Evolutionary conservation across 192 early-diverging fungal species (phyloP).

Genomic region (Entomortierella beljakovae): DNA sequence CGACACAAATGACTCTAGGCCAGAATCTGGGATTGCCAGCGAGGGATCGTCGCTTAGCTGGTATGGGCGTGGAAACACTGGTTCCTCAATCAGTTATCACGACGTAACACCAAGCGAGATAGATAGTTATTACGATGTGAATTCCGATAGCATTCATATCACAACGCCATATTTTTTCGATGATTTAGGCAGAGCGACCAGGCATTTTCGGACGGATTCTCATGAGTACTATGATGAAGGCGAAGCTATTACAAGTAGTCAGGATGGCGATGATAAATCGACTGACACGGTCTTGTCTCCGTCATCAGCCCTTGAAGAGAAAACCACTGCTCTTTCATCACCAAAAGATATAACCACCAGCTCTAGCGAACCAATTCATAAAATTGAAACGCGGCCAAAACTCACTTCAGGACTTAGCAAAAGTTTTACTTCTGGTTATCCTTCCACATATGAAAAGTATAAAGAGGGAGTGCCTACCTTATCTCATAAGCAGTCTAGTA

Average conservation of each 20-base stretch:
- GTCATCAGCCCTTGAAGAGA: not conserved
- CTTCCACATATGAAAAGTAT: not conserved
- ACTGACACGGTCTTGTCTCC: not conserved
- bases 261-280: not conserved
- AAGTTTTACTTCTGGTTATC: not conserved
- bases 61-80: slow-evolving; percentile 43
- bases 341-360: not conserved
- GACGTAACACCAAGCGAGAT: slow-evolving; percentile 36
- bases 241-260: not conserved
- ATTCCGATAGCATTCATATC: not conserved
- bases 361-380: not conserved
- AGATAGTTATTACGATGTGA: slow-evolving; percentile 21
- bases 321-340: not conserved
- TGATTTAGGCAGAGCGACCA: not conserved
- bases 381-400: not conserved
- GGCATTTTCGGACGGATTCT: not conserved
- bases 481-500: slow-evolving; percentile 1
- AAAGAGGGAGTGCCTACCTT: not conserved
- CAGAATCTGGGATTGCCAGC: slow-evolving; percentile 7
- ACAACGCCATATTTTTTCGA: not conserved
- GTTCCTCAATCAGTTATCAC: slow-evolving; percentile 34
- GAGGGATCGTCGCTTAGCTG: slow-evolving; percentile 32
- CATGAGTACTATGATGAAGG: not conserved
- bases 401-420: not conserved
- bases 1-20: not conserved